phyloP scores from a whole-genome alignment of 176 grass and related monocot species.

The Hordeum marinum region DNA sequence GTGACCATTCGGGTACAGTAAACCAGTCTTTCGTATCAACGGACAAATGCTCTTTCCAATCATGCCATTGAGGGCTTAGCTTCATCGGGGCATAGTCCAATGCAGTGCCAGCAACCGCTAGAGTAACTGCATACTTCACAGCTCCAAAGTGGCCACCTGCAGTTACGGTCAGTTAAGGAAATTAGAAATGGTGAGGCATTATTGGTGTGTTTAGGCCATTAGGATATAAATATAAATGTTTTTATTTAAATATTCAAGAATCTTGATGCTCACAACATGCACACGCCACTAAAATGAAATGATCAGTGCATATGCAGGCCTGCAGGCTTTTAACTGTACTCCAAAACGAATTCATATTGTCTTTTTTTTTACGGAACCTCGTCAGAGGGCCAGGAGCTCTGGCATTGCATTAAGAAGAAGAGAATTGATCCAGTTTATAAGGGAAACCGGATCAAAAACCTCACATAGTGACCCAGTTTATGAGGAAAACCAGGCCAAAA shows the following conservation, averaged over 20 bases:
- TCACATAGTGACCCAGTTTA: no score
- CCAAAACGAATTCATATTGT: neutral
- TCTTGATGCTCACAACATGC: neutral
- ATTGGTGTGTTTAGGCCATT: neutral
- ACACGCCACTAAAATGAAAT: neutral
- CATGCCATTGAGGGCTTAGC: slow-evolving; percentile 40
- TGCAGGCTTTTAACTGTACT: neutral
- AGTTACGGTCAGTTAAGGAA: neutral
- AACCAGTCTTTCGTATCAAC: slow-evolving; percentile 29
- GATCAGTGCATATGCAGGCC: neutral
- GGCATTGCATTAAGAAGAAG: no score
- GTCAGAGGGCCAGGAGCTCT: no score
- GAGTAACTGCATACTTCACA: slow-evolving; percentile 53
- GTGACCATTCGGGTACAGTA: slow-evolving; percentile 67
- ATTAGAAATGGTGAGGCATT: neutral
- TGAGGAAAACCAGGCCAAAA: no score
- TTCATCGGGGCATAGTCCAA: slow-evolving; percentile 50
- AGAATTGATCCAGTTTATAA: no score
- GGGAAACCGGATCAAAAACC: no score
- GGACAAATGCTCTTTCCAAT: neutral
- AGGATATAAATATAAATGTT: neutral
- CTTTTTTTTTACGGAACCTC: no score
- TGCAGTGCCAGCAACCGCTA: slow-evolving; percentile 62
- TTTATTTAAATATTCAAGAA: neutral
- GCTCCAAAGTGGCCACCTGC: slow-evolving; percentile 82